These are phyloP conservation scores for Lentinus polychrous DNA, from an alignment of 1,284 basidiomycete species.

Conservation along the genomic window DNA sequence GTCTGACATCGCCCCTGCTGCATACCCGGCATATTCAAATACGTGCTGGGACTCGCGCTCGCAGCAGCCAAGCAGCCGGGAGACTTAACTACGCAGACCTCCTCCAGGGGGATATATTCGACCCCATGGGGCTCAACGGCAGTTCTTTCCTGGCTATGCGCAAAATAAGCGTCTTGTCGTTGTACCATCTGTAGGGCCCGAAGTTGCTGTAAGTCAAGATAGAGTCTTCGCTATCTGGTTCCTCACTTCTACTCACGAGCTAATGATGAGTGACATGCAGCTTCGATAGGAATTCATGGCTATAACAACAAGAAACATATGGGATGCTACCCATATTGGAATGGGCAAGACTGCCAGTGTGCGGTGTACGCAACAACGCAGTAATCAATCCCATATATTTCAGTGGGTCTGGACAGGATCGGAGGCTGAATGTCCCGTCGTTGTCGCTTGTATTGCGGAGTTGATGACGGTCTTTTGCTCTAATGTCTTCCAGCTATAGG, in stretches of 20 bases:
- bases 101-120: constrained; percentile 32
- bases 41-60: constrained; percentile 36
- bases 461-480: too few species aligned
- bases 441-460: not conserved
- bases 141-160: constrained; percentile 17
- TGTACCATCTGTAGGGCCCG: constrained; percentile 14
- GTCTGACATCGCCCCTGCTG: constrained; percentile 35
- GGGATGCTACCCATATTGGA: not conserved
- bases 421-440: not conserved
- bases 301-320: not conserved
- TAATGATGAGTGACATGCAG: constrained; percentile 1
- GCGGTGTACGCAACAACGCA: not conserved
- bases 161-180: constrained; percentile 15
- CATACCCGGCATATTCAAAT: constrained; percentile 44
- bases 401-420: not conserved
- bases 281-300: not conserved
- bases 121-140: constrained; percentile 16
- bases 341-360: not conserved
- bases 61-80: constrained; percentile 31
- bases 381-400: not conserved
- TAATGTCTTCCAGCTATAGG: too few species aligned
- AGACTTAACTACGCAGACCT: constrained; percentile 31
- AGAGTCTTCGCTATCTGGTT: constrained; percentile 18
- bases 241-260: not conserved
- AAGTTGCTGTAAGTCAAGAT: constrained; percentile 14